Percentiles rank a stretch among this genome's conserved stretches.
Conservation (phyloP, 2,329 filamentous ascomycete genomes). For the Verticillium dahliae region DNA sequence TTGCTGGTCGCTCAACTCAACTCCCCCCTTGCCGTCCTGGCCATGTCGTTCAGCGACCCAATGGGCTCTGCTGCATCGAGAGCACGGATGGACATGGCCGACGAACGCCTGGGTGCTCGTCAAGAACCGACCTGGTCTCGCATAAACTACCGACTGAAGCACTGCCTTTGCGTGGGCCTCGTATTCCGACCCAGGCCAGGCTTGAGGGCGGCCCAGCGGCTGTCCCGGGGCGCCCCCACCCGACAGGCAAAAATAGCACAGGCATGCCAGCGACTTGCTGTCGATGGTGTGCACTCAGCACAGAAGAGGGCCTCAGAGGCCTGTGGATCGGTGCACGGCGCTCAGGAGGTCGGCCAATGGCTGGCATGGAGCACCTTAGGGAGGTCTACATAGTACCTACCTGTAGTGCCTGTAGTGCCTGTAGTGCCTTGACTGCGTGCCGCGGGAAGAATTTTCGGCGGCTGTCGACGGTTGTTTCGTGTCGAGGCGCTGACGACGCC, state of each 20-base stretch:
- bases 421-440: neutral
- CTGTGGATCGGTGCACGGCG: too few species aligned
- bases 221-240: neutral
- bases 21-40: neutral
- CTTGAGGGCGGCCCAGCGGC: neutral
- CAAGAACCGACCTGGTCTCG: neutral
- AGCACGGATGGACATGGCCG: neutral
- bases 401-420: too few species aligned
- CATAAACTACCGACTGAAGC: neutral
- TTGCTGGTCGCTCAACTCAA: neutral
- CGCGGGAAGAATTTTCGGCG: neutral
- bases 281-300: neutral
- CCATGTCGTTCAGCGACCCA: too few species aligned
- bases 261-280: too few species aligned
- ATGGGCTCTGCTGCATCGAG: neutral
- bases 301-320: neutral
- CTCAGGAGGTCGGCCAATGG: too few species aligned
- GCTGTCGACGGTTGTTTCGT: neutral
- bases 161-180: neutral
- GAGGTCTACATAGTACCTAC: too few species aligned
- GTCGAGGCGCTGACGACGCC: neutral
- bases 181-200: neutral
- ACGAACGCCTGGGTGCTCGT: too few species aligned
- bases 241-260: neutral
- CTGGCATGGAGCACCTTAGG: too few species aligned